phyloP scores from a whole-genome alignment of 768 basidiomycete species.

The Hygrophoropsis aurantiaca region DNA sequence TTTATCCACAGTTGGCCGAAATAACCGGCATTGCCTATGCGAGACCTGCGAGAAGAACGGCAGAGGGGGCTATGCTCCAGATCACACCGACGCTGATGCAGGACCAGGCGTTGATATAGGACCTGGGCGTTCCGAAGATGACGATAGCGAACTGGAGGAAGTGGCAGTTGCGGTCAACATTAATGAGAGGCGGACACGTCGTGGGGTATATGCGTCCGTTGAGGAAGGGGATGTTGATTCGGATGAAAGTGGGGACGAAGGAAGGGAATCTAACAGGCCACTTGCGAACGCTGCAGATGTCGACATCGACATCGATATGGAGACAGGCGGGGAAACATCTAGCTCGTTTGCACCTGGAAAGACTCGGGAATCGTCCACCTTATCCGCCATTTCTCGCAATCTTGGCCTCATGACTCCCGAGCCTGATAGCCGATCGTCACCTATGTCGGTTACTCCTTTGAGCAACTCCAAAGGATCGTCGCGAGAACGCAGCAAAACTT shows the following conservation, averaged over 20 bases:
- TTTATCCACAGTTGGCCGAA: slow-evolving; percentile 55
- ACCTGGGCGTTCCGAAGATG: slow-evolving; percentile 35
- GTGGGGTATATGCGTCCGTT: slow-evolving; percentile 77
- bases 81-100: slow-evolving; percentile 52
- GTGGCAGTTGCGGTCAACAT: slow-evolving; percentile 57
- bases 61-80: slow-evolving; percentile 67
- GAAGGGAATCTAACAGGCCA: slow-evolving; percentile 46
- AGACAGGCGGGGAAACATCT: slow-evolving; percentile 34
- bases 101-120: slow-evolving; percentile 48
- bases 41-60: slow-evolving; percentile 82
- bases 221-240: slow-evolving; percentile 58
- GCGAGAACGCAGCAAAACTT: slow-evolving; percentile 23
- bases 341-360: slow-evolving; percentile 16
- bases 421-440: slow-evolving; percentile 27
- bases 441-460: slow-evolving; percentile 43
- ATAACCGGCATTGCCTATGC: slow-evolving; percentile 77
- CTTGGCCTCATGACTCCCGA: slow-evolving; percentile 23
- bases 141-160: slow-evolving; percentile 39
- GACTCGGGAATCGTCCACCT: slow-evolving; percentile 24
- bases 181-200: slow-evolving; percentile 77
- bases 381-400: slow-evolving; percentile 13
- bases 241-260: slow-evolving; percentile 61
- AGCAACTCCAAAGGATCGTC: slow-evolving; percentile 21
- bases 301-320: slow-evolving; percentile 52
- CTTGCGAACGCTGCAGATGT: slow-evolving; percentile 47